Evolutionary conservation across 1,284 basidiomycete species (phyloP).

Genomic region (Tremellales sp.): DNA sequence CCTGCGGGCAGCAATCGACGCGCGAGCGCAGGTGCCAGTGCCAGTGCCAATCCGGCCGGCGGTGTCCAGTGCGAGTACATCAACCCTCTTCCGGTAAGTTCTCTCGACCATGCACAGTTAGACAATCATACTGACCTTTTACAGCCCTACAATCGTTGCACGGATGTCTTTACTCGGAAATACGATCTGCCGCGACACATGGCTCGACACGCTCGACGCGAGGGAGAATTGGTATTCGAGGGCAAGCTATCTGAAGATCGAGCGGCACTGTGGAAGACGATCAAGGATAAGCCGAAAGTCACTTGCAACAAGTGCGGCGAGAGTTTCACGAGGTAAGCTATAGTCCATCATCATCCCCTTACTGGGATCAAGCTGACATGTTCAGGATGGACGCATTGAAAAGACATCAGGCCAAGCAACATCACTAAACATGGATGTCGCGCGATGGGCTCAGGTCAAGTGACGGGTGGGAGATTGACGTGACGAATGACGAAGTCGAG

Average conservation of each 20-base stretch:
- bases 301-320: conserved; percentile 37
- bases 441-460: background rate
- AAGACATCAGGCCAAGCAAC: conserved; percentile 45
- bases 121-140: conserved; percentile 1
- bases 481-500: too few species aligned
- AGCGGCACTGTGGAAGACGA: conserved; percentile 43
- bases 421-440: conserved; percentile 11
- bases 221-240: conserved; percentile 44
- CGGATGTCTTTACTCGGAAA: conserved; percentile 44
- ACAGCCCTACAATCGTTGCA: conserved; percentile 46
- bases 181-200: conserved; percentile 47
- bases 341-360: background rate
- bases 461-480: too few species aligned
- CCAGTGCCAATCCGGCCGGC: conserved; percentile 3
- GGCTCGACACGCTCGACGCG: conserved; percentile 43
- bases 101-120: background rate
- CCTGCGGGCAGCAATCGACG: conserved; percentile 4
- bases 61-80: conserved; percentile 45
- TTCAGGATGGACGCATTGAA: conserved; percentile 44
- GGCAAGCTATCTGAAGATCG: conserved; percentile 40
- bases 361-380: background rate
- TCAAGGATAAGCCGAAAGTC: conserved; percentile 44
- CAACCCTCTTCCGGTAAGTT: conserved; percentile 40
- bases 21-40: conserved; percentile 5
- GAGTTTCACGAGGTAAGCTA: conserved; percentile 40